phyloP scores from a whole-genome alignment of 805 yeast species.

The Ogataea angusta region DNA sequence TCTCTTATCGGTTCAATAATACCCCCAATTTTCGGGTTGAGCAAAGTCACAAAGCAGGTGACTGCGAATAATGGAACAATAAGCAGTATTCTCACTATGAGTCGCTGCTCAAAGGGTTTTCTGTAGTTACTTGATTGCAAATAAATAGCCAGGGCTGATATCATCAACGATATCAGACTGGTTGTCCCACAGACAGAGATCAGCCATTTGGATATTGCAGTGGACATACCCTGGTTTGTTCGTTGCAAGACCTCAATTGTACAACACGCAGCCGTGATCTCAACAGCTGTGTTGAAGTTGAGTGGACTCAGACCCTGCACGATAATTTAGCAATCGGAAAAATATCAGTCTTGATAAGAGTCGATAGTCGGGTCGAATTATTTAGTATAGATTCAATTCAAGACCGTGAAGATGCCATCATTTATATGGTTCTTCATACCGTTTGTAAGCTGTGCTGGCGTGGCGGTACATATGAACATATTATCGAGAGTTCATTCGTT shows the following conservation, averaged over 20 bases:
- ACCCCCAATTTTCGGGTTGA: constrained; percentile 41
- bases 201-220: constrained; percentile 13
- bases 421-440: neutral
- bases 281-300: no score
- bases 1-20: constrained; percentile 76
- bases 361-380: constrained; percentile 2
- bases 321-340: no score
- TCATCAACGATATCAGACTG: constrained; percentile 31
- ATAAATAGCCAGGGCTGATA: constrained; percentile 44
- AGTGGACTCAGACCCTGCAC: no score
- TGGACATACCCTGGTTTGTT: neutral
- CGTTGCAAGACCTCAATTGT: neutral
- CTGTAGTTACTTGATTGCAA: constrained; percentile 71
- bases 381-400: neutral
- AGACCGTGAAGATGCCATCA: no score
- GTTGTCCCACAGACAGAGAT: constrained; percentile 24
- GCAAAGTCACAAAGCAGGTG: constrained; percentile 60
- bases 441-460: constrained; percentile 21
- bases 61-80: constrained; percentile 80
- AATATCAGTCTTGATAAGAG: neutral
- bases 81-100: constrained; percentile 75
- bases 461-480: constrained; percentile 36
- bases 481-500: constrained; percentile 30
- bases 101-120: constrained; percentile 83
- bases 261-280: no score